Base-by-base conservation (phyloP, 495 filamentous ascomycete genomes). In the Aspergillus carlsbadensis region DNA sequence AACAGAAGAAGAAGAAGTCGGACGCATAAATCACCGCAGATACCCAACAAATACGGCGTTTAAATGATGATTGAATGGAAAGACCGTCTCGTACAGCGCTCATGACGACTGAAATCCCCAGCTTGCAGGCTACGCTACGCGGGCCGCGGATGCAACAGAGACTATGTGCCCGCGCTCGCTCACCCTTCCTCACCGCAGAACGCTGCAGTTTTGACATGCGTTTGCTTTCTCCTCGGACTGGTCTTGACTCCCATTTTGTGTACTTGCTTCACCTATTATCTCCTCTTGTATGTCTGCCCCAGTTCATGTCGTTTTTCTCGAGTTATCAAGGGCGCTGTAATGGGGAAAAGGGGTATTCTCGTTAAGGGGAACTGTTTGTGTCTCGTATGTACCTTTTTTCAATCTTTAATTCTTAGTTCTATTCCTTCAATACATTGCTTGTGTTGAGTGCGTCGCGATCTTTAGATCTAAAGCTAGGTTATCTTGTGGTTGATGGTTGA, bases 1-100 rank as follows among this genome's bases (percentile, higher is more conserved):
- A 98, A 77, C 91, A 98, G 77, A 98, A 97, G 89, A 98, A 98
- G 91, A 95, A 93, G 81, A 90, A 90, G 84, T 78, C 80, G 24
- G 77, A 77, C 41, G 63, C 71, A 60, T 78, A 74, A 37, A 67
- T 48, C 51, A 58, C 50, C 44, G 59, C 49, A 58, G 52, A 65
- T 64, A 65, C 59, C 60, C 60, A 55, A 61, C 61, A 59, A 63
- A 61, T 61, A 68, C 57, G 60, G 65, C 60, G 58, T 70, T 67
- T 65, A 62, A 59, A 52, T 59, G 59, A 67, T 64, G 61, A 64
- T 66, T 67, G 42, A 66, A 56, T 56, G 52, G 52, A 55, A 56
- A 56, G 45, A 20, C 54, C 39, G 4, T 45, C 37, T 29, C 37
- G 26, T 56, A 56, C 44, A 35, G 45, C 42, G 54, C 50, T 57